These are phyloP conservation scores for Cladosporium oxysporum DNA, from an alignment of 2,329 filamentous ascomycete genomes.

Conservation along the genomic window DNA sequence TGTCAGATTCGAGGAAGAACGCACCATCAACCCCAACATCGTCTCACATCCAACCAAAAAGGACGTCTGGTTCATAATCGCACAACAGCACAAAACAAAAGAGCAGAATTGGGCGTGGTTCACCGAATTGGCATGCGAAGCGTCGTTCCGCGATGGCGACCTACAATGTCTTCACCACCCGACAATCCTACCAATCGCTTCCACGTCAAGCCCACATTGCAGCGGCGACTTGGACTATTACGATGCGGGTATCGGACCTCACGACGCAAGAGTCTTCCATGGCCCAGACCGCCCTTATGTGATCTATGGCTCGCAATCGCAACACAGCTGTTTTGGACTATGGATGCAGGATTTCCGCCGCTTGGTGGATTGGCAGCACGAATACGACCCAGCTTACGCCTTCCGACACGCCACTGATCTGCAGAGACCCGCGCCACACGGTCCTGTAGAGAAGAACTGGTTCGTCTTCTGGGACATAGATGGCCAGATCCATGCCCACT, in stretches of 20 bases:
- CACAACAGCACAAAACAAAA: conserved; percentile 44
- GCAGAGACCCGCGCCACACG: conserved; percentile 50
- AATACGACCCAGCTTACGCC: conserved; percentile 13
- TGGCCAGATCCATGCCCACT: conserved; percentile 53
- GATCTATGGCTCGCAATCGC: conserved; percentile 59
- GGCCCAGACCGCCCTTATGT: conserved; percentile 54
- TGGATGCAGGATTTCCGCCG: conserved; percentile 58
- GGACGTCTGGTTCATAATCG: conserved; percentile 55
- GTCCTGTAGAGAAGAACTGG: conserved; percentile 61
- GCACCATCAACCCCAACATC: conserved; percentile 58
- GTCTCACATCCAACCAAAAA: conserved; percentile 55
- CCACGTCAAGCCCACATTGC: conserved; percentile 43
- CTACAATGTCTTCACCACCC: conserved; percentile 49
- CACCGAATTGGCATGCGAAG: conserved; percentile 55
- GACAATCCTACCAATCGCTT: conserved; percentile 48
- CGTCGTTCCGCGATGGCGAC: conserved; percentile 46
- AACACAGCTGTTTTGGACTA: conserved; percentile 58
- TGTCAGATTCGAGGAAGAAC: conserved; percentile 49
- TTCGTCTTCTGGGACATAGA: conserved; percentile 61
- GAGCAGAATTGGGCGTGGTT: conserved; percentile 34
- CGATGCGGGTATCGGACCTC: conserved; percentile 53
- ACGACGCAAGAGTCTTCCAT: conserved; percentile 61
- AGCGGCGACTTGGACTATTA: conserved; percentile 46
- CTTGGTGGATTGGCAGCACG: conserved; percentile 43
- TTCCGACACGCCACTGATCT: conserved; percentile 54